Evolutionary conservation across 257 asterid species (phyloP).

Genomic region (Solanum clarkiae): DNA sequence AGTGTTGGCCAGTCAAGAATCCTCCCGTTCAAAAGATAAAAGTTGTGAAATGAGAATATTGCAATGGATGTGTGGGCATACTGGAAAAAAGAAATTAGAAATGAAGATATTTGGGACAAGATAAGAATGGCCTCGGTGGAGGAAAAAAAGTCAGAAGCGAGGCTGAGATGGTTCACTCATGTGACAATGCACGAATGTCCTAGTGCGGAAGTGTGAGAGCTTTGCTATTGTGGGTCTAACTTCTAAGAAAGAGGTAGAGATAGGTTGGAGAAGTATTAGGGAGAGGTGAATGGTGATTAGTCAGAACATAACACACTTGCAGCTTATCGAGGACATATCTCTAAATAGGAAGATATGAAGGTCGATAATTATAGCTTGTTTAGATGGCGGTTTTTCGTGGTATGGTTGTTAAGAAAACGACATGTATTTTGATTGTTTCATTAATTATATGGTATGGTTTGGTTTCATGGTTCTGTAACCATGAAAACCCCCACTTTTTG

Average conservation of each 20-base stretch:
- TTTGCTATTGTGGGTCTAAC: too few relatives aligned
- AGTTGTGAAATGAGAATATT: not conserved
- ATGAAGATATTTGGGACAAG: not conserved
- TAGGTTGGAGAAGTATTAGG: too few relatives aligned
- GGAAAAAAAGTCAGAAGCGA: not conserved
- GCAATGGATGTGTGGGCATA: not conserved
- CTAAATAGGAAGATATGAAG: not conserved
- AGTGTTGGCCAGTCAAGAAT: not conserved
- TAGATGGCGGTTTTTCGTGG: too few relatives aligned
- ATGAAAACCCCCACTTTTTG: too few relatives aligned
- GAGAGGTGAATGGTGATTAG: not conserved
- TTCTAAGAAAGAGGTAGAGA: too few relatives aligned
- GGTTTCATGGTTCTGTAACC: too few relatives aligned
- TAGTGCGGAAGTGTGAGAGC: too few relatives aligned
- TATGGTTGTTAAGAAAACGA: too few relatives aligned
- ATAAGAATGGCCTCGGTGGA: not conserved
- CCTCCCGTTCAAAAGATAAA: not conserved
- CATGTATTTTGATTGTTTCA: too few relatives aligned
- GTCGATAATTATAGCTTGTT: not conserved
- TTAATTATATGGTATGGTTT: too few relatives aligned
- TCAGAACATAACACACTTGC: not conserved
- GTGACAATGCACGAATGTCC: not conserved
- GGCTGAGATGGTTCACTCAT: not conserved
- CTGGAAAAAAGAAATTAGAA: not conserved
- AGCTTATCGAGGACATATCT: not conserved